phyloP scores from a whole-genome alignment of 371 early-diverging fungal genomes.

The Gilbertella persicaria region DNA sequence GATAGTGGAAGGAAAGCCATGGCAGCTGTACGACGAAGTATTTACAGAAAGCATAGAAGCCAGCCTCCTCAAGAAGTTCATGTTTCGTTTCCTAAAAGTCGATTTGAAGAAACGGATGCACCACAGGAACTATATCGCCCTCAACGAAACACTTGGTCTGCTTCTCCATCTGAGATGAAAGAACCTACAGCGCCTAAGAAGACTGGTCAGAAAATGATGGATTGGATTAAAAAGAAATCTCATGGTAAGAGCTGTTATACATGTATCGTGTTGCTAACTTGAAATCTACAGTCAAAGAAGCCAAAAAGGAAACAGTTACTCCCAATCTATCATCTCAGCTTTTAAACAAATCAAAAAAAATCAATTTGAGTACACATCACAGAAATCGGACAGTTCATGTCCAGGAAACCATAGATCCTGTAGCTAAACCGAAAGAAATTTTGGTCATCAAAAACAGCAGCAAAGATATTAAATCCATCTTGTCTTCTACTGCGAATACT shows the following conservation, averaged over 20 bases:
- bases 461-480: no score
- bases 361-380: no score
- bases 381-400: no score
- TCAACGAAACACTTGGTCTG: constrained; percentile 14
- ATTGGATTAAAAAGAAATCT: constrained; percentile 71
- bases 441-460: no score
- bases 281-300: constrained; percentile 15
- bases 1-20: constrained; percentile 17
- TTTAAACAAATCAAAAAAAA: constrained; percentile 6
- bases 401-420: no score
- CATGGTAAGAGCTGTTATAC: constrained; percentile 35
- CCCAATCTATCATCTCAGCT: constrained; percentile 5
- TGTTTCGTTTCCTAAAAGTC: constrained; percentile 5
- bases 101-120: constrained; percentile 12
- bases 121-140: neutral
- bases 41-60: constrained; percentile 20
- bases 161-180: neutral
- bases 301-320: neutral
- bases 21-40: constrained; percentile 23
- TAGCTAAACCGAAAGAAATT: constrained; percentile 4
- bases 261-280: neutral
- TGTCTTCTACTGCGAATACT: no score
- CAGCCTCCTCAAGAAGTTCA: constrained; percentile 7
- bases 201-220: constrained; percentile 68
- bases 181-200: constrained; percentile 30